Percentiles rank a stretch among this genome's conserved stretches.
Evolutionary conservation across 495 filamentous ascomycete genomes (phyloP).

Genomic region (Penicillium antarcticum): DNA sequence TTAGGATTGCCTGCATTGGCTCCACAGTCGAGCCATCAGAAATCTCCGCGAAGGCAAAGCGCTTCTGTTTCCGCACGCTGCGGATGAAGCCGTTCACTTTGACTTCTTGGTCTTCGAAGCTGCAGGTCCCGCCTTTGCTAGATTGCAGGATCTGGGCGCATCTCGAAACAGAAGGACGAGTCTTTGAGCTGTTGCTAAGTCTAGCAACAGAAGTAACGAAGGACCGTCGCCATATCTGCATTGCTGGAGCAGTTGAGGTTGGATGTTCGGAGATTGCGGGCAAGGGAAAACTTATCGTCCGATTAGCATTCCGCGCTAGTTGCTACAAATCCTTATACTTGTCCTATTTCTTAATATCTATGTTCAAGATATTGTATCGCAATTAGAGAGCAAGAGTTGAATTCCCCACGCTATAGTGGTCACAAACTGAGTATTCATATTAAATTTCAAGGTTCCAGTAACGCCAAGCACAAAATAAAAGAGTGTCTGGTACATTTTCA

Average conservation of each 20-base stretch:
- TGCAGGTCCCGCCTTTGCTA: constrained; percentile 25
- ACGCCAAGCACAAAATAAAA: background rate
- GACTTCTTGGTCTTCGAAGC: constrained; percentile 42
- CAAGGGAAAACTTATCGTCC: constrained; percentile 16
- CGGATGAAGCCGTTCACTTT: constrained; percentile 77
- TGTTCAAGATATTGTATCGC: background rate
- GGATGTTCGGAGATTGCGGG: constrained; percentile 19
- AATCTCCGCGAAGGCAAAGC: constrained; percentile 75
- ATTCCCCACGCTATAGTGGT: background rate
- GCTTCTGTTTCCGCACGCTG: constrained; percentile 83
- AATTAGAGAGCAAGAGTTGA: background rate
- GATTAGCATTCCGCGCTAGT: background rate
- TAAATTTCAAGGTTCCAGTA: background rate
- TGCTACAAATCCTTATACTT: too few species aligned
- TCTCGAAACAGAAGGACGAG: constrained; percentile 23
- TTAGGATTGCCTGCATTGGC: constrained; percentile 78
- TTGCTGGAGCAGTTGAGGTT: constrained; percentile 25
- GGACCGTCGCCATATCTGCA: constrained; percentile 44
- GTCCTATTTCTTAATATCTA: too few species aligned
- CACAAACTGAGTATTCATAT: background rate
- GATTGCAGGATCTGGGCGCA: constrained; percentile 40
- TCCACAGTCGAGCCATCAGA: constrained; percentile 82
- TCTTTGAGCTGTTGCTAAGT: constrained; percentile 20
- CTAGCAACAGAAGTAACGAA: constrained; percentile 40
- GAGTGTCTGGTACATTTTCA: constrained; percentile 2